Conservation (phyloP, 106 monocot genomes). For the Posidonia australis region DNA sequence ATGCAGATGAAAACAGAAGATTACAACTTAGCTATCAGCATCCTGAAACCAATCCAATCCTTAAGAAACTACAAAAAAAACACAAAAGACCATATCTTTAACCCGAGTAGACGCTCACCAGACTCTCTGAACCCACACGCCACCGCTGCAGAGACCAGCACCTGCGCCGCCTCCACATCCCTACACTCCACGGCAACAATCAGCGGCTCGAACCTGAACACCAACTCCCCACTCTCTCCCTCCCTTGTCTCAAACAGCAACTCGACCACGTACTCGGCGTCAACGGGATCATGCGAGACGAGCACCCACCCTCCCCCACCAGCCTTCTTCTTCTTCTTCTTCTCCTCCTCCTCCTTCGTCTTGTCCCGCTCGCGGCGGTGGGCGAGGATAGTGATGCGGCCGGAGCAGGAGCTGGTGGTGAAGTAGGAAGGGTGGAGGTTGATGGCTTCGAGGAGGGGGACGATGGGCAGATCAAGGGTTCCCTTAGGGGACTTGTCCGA, state of each 20-base stretch:
- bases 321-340: conserved; percentile 64
- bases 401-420: conserved; percentile 97
- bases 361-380: conserved; percentile 12
- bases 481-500: conserved; percentile 93
- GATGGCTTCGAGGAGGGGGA: conserved; percentile 52
- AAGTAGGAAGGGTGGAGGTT: conserved; percentile 62
- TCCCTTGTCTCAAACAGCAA: conserved; percentile 28
- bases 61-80: no score
- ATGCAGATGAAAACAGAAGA: no score
- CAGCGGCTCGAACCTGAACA: conserved; percentile 83
- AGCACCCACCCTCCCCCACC: conserved; percentile 74
- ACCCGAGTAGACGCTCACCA: conserved; percentile 28
- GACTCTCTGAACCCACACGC: conserved; percentile 79
- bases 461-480: conserved; percentile 52
- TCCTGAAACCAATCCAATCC: no score
- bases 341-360: neutral
- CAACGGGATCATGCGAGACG: conserved; percentile 59
- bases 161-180: conserved; percentile 43
- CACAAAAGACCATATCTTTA: no score
- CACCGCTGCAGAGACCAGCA: conserved; percentile 50
- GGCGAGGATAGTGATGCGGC: conserved; percentile 76
- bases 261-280: conserved; percentile 35
- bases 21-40: no score
- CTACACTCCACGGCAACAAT: conserved; percentile 70
- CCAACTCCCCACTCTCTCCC: conserved; percentile 19